Conservation (phyloP, 2,329 filamentous ascomycete species). For the Sphaceloma murrayae region DNA sequence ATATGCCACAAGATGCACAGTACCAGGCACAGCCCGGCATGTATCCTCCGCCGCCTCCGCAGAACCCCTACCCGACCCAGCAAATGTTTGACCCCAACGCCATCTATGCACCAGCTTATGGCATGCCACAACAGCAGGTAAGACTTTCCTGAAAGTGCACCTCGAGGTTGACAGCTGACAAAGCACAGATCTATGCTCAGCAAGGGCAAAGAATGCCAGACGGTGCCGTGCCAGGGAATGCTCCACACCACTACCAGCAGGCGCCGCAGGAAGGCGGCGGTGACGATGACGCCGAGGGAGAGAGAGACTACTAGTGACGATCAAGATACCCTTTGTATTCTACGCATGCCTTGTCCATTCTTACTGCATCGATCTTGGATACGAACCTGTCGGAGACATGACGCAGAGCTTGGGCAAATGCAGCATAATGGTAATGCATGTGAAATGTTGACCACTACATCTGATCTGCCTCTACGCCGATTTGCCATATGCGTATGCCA, state of each 20-base stretch:
- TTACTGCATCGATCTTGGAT: background rate
- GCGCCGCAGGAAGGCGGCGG: conserved; percentile 12
- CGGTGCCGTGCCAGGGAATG: conserved; percentile 17
- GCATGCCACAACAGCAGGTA: conserved; percentile 78
- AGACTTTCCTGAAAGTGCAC: conserved; percentile 25
- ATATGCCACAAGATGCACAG: conserved; percentile 28
- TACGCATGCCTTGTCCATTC: background rate
- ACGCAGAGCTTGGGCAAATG: background rate
- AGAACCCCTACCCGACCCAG: conserved; percentile 60
- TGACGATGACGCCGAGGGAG: conserved; percentile 20
- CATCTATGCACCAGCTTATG: conserved; percentile 66
- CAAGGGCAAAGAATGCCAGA: conserved; percentile 19
- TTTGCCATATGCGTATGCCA: too few species aligned
- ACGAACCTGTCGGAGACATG: background rate
- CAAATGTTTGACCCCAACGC: conserved; percentile 66
- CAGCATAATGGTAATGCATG: too few species aligned
- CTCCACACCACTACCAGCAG: conserved; percentile 18
- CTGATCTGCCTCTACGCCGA: too few species aligned
- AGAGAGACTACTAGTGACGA: conserved; percentile 17
- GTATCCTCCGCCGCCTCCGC: conserved; percentile 73
- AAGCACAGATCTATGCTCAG: conserved; percentile 17
- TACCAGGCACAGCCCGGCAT: conserved; percentile 72
- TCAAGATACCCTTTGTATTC: conserved; percentile 8
- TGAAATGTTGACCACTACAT: too few species aligned
- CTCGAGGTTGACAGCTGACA: background rate